Evolutionary conservation across 208 protist genomes (phyloP), one percentile per base, ranked within the genome.

Genomic region (Spongospora subterranea): DNA sequence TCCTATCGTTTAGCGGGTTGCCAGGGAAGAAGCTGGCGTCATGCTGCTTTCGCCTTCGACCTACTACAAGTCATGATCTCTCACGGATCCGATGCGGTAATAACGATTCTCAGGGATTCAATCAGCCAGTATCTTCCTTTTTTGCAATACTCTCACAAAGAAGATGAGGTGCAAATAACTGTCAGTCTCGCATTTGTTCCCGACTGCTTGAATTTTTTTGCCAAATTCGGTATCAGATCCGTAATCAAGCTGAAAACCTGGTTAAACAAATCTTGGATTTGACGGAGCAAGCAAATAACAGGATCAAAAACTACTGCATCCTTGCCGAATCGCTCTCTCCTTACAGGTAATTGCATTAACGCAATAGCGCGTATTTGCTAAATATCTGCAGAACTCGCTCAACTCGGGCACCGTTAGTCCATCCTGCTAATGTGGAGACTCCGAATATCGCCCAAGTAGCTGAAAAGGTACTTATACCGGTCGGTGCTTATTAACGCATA

Each of bases 111-210:
- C 17, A 82, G 71, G 71, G 71, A 82, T 82, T 20, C 6, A 20
- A 35, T 35, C n/a, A 40, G 17, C 35, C 71, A 82, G n/a, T 45
- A 40, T n/a, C 13, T 82, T 6, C 71, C 6, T 20, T 82, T 82
- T n/a, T 17, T n/a, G 40, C 71, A 82, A 43, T 82, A 82, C n/a
- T 20, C 71, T 35, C 71, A 82, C 71, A 82, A 82, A 43, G 71
- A 82, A 35, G 71, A 82, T 20, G 71, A 82, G 71, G n/a, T 35
- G 35, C 71, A 82, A 82, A 35, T n/a, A 6, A 6, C n/a, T 6
- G 71, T 82, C 6, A n/a, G 17, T 6, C 71, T 35, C 71, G 17
- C 6, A 82, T 82, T 43, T 35, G 17, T 82, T 35, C 6, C 71
- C 50, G 13, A 60, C 13, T 82, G 6, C 6, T 43, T 35, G 35